These are phyloP conservation scores for Chalciporus chontae DNA, from an alignment of 768 basidiomycete genomes.

Conservation along the genomic window DNA sequence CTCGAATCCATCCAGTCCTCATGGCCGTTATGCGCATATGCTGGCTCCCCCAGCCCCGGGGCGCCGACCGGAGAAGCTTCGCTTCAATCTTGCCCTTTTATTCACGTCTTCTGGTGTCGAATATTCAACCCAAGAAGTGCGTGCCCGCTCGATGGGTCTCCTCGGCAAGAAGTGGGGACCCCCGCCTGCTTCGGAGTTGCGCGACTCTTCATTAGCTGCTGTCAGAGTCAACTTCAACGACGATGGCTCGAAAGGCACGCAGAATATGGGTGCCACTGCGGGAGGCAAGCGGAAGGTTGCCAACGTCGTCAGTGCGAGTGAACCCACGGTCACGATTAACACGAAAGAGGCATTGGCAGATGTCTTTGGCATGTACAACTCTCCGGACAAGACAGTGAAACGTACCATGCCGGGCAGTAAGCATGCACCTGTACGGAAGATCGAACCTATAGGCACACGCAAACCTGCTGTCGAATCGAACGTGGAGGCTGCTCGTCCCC, in stretches of 20 bases:
- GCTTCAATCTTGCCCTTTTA: conserved; percentile 64
- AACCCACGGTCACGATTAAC: conserved; percentile 93
- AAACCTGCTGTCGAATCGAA: conserved; percentile 19
- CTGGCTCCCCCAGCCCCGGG: conserved; percentile 64
- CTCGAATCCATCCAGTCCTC: conserved; percentile 35
- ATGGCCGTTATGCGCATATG: conserved; percentile 65
- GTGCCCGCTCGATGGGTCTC: conserved; percentile 78
- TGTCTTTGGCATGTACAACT: conserved; percentile 96
- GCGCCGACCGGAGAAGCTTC: conserved; percentile 68
- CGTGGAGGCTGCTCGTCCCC: conserved; percentile 35
- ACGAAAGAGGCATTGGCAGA: conserved; percentile 94
- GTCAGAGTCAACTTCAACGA: conserved; percentile 57
- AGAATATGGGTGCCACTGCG: conserved; percentile 33
- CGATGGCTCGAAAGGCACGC: conserved; percentile 46
- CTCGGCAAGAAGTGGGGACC: conserved; percentile 84
- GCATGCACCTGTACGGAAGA: conserved; percentile 65
- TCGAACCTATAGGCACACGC: conserved; percentile 51
- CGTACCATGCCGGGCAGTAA: conserved; percentile 59
- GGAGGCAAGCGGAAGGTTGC: conserved; percentile 43
- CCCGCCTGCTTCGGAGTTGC: conserved; percentile 43
- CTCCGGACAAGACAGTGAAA: conserved; percentile 71
- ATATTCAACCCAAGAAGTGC: conserved; percentile 81
- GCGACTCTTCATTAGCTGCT: conserved; percentile 34
- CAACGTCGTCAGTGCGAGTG: conserved; percentile 40
- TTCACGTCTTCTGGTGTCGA: conserved; percentile 78